Conservation (phyloP, 192 early-diverging fungal species). For the Spinellus fusiger region DNA sequence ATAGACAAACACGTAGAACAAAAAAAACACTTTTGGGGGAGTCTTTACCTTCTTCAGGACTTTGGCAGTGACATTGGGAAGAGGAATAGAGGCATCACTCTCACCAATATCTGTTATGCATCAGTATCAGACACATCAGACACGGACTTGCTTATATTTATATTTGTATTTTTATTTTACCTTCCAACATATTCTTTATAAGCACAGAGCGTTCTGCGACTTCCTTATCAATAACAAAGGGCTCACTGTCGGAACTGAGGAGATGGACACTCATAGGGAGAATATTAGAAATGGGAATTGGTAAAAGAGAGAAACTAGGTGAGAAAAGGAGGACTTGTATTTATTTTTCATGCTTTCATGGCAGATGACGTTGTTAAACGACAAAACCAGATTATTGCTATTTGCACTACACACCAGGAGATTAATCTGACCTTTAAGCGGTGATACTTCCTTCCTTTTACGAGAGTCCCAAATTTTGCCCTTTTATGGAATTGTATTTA, state of each 20-base stretch:
- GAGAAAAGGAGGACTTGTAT: background rate
- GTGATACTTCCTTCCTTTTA: no score
- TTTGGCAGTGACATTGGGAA: slow-evolving; percentile 69
- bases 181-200: slow-evolving; percentile 78
- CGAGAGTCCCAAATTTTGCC: no score
- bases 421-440: no score
- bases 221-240: slow-evolving; percentile 57
- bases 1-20: background rate
- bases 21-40: background rate
- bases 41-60: slow-evolving; percentile 65
- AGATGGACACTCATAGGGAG: slow-evolving; percentile 35
- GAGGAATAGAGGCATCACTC: slow-evolving; percentile 60
- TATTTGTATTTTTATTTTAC: slow-evolving; percentile 9
- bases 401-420: no score
- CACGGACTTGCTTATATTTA: background rate
- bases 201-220: slow-evolving; percentile 69
- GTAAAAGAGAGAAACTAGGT: background rate
- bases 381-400: no score
- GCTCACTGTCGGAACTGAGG: slow-evolving; percentile 55
- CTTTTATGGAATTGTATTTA: no score
- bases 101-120: slow-evolving; percentile 55
- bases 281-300: background rate
- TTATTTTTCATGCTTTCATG: no score
- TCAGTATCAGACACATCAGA: background rate
- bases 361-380: no score